These are phyloP conservation scores for Aspergillus unguis DNA, from an alignment of 2,329 filamentous ascomycete genomes.

Conservation along the genomic window DNA sequence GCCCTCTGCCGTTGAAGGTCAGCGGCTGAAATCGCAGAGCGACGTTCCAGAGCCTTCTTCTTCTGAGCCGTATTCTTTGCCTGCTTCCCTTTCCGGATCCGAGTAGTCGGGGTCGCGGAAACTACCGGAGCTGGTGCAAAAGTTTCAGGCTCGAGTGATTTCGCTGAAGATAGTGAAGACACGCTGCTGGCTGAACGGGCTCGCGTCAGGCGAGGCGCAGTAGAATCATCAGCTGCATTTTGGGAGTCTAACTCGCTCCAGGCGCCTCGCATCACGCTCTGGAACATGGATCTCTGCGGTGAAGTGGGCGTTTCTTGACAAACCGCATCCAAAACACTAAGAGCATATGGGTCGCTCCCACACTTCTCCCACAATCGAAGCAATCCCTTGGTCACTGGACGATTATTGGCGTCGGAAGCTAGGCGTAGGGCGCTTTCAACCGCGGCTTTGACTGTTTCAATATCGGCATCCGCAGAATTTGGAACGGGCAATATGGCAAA, in stretches of 20 bases:
- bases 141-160: slow-evolving; percentile 36
- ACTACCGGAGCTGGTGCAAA: slow-evolving; percentile 23
- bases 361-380: slow-evolving; percentile 28
- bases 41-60: slow-evolving; percentile 19
- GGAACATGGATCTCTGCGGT: slow-evolving; percentile 28
- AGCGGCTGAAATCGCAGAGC: slow-evolving; percentile 21
- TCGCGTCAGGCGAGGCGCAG: slow-evolving; percentile 15
- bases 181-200: slow-evolving; percentile 28
- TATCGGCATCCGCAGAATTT: slow-evolving; percentile 24
- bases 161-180: slow-evolving; percentile 41
- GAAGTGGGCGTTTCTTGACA: slow-evolving; percentile 26
- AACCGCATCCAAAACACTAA: slow-evolving; percentile 30
- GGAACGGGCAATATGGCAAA: slow-evolving; percentile 22
- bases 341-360: slow-evolving; percentile 29
- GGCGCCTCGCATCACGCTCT: slow-evolving; percentile 29
- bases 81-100: slow-evolving; percentile 21
- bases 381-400: slow-evolving; percentile 28
- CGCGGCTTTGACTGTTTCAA: slow-evolving; percentile 27
- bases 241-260: slow-evolving; percentile 22
- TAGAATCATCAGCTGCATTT: slow-evolving; percentile 3
- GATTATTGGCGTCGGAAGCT: slow-evolving; percentile 29
- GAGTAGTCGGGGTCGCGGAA: slow-evolving; percentile 15
- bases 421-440: slow-evolving; percentile 27
- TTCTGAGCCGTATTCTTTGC: slow-evolving; percentile 28
- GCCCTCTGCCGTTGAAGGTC: slow-evolving; percentile 29